Percentiles rank a stretch among this genome's conserved stretches.
These are phyloP conservation scores for Geranomyces michiganensis DNA, from an alignment of 192 early-diverging fungal species.

Conservation along the genomic window DNA sequence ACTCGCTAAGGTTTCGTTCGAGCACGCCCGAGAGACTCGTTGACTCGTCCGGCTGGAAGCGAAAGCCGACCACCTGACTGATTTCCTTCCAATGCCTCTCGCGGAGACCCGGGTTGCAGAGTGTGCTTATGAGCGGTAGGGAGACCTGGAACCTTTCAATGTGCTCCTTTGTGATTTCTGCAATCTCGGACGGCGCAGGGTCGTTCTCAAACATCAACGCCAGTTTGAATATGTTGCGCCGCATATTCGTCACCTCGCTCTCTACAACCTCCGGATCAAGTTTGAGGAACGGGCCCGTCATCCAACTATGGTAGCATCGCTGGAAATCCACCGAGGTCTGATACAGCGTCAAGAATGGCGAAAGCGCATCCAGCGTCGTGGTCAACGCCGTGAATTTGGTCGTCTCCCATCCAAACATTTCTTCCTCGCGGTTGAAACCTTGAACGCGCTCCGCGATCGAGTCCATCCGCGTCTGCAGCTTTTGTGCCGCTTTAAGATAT, in stretches of 20 bases:
- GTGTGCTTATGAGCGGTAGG: conserved; percentile 56
- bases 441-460: conserved; percentile 51
- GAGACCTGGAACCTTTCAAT: conserved; percentile 64
- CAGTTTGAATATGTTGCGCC: conserved; percentile 62
- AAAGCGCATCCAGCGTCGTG: conserved; percentile 44
- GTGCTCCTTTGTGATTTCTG: conserved; percentile 64
- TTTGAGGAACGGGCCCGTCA: conserved; percentile 63
- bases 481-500: conserved; percentile 66
- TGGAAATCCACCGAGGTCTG: conserved; percentile 69
- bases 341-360: conserved; percentile 60
- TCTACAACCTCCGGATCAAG: conserved; percentile 64
- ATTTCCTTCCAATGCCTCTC: conserved; percentile 66
- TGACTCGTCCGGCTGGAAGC: conserved; percentile 64
- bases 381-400: conserved; percentile 54
- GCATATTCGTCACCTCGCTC: conserved; percentile 63
- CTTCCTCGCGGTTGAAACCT: conserved; percentile 60
- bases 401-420: conserved; percentile 60
- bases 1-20: conserved; percentile 55
- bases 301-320: conserved; percentile 60
- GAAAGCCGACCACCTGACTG: conserved; percentile 59
- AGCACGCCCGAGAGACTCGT: conserved; percentile 56
- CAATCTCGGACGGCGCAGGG: conserved; percentile 52
- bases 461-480: conserved; percentile 58
- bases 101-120: conserved; percentile 64
- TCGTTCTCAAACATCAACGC: conserved; percentile 46